Evolutionary conservation across 163 green algal species (phyloP).

Genomic region (Chloroidium sp.): DNA sequence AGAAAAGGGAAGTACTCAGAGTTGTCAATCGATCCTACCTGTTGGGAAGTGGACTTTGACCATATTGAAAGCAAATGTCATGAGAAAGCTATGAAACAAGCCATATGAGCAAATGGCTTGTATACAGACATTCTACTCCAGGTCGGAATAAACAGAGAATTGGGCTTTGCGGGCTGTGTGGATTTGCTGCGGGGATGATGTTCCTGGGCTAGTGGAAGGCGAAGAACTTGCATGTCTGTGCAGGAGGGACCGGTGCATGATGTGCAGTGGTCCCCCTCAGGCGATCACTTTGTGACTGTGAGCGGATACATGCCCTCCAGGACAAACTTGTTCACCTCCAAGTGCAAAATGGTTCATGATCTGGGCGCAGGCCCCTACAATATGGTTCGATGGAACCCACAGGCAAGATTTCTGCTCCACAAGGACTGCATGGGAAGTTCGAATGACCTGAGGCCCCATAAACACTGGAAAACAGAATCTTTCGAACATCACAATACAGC

Average conservation of each 20-base stretch:
- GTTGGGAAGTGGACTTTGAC: too few species aligned
- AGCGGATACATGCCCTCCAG: conserved; percentile 88
- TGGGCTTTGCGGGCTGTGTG: neutral
- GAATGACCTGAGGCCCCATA: too few species aligned
- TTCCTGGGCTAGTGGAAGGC: neutral
- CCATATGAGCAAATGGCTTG: neutral
- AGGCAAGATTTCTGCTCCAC: conserved; percentile 9
- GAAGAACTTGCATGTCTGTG: neutral
- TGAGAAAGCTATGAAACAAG: too few species aligned
- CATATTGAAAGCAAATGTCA: too few species aligned
- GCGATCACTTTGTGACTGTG: conserved; percentile 62
- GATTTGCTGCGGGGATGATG: neutral
- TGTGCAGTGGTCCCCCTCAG: conserved; percentile 82
- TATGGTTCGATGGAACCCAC: conserved; percentile 79
- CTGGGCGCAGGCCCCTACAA: conserved; percentile 84
- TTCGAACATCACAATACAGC: too few species aligned
- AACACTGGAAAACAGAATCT: too few species aligned
- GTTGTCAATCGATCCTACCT: too few species aligned
- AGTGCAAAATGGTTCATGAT: conserved; percentile 74
- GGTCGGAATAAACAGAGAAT: neutral
- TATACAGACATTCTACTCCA: neutral
- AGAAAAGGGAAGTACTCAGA: too few species aligned
- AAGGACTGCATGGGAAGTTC: too few species aligned
- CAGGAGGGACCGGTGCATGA: conserved; percentile 89
- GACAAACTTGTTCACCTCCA: conserved; percentile 62